Percentiles rank a stretch among this genome's conserved stretches.
phyloP scores from a whole-genome alignment of 768 basidiomycete genomes.

The Boletus huronensis region DNA sequence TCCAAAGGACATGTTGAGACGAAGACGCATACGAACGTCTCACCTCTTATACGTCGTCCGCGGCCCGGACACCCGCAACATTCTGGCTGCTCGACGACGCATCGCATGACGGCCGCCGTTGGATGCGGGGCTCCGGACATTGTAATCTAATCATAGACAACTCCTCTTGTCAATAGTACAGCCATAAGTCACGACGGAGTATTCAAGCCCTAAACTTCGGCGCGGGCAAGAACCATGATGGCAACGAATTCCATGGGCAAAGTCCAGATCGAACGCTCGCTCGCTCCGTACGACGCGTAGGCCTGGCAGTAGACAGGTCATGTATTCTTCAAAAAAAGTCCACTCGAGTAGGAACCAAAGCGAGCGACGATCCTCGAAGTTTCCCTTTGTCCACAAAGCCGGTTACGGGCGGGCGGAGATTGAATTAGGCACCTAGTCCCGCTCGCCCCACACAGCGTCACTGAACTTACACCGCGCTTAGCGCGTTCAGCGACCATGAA shows the following conservation, averaged over 20 bases:
- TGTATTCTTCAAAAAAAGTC: too few relatives aligned
- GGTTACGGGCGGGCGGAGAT: constrained; percentile 29
- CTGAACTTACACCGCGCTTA: constrained; percentile 22
- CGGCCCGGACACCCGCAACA: constrained; percentile 7
- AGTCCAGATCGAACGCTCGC: too few relatives aligned
- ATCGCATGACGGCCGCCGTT: not conserved
- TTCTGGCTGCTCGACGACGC: not conserved
- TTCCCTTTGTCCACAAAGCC: not conserved
- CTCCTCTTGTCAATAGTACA: too few relatives aligned
- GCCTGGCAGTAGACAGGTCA: too few relatives aligned
- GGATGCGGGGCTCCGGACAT: not conserved
- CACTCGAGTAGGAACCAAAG: not conserved
- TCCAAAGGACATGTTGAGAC: constrained; percentile 38
- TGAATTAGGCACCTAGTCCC: constrained; percentile 29
- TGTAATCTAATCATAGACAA: not conserved
- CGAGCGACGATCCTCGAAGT: not conserved
- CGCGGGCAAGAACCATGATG: too few relatives aligned
- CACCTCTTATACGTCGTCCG: not conserved
- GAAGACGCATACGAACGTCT: not conserved
- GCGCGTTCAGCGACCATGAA: constrained; percentile 30
- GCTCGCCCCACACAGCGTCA: constrained; percentile 33
- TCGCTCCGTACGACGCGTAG: too few relatives aligned
- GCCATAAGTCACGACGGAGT: too few relatives aligned
- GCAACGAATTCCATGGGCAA: too few relatives aligned
- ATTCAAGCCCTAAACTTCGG: too few relatives aligned